Base-by-base conservation (phyloP, 371 early-diverging fungal genomes). In the Sporodiniella umbellata region DNA sequence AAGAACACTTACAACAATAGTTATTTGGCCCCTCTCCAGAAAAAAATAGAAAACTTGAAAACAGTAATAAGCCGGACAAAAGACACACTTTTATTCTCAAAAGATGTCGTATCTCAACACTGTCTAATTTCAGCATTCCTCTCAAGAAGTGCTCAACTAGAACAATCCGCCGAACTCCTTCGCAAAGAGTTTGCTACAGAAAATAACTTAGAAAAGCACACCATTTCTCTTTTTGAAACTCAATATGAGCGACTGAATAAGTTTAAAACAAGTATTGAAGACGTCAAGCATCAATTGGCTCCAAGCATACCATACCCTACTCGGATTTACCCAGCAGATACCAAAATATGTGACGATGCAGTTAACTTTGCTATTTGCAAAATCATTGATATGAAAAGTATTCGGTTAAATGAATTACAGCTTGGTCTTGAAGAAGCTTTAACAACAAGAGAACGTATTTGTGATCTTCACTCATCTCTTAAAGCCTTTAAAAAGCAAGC, bases 101-200 rank as follows among this genome's bases (percentile, higher is more conserved):
- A 73, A 17, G 58, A 66, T 19, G 60, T 77, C 2, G 60, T 77
- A 3, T 51, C 60, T 4, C 78, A 77, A 35, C 56, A 64, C 1
- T 57, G 69, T 24, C 31, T 64, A n/a, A 56, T 73, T 11, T 45
- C 60, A 25, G 64, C 57, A 8, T 77, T 77, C 35, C 51, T 71
- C 12, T 18, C 54, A 25, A 52, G 67, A 30, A 66, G 66, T 1
- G 57, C 65, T 8, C 64, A 66, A 25, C 45, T 77, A 10, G 74
- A 73, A 42, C 64, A 67, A 25, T 65, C 64, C 2, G 78, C 78
- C 1, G 75, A 71, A 18, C 30, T 62, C 23, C 66, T 75, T 15
- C 64, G 75, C 1, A 72, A 75, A 43, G 72, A 71, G 35, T 62
- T 75, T 26, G 43, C 53, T 33, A 21, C 42, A 3, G 39, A 22